Base-by-base conservation (phyloP, 1,284 basidiomycete genomes). In the Ganoderma lingzhi region DNA sequence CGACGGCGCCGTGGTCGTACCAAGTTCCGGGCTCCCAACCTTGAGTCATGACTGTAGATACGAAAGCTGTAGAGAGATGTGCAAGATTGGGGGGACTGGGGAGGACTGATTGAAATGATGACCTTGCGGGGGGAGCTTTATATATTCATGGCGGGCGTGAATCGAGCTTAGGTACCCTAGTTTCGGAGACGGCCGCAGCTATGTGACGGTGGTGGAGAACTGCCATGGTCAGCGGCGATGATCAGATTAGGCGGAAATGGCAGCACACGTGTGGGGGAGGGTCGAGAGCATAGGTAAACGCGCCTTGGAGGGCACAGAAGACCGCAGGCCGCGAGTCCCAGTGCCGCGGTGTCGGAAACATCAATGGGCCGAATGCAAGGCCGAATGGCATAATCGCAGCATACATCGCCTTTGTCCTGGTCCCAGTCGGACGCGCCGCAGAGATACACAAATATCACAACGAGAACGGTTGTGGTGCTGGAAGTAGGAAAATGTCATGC, bases 21-120 rank as follows among this genome's bases (percentile, higher is more conserved):
- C 85, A 77, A 58, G 84, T 88, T 64, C 89, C 90, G 59, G 90
- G 88, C 81, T 90, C 80, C 91, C 92, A 93, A 63, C 45, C 45
- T 48, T 71, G 71, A 67, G 81, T 78, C 88, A 90, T 78, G 68
- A 44, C 63, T 51, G n/a, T n/a, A 15, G 37, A 63, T 35, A n/a
- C 12, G 10, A n/a, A 53, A 14, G 48, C 12, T 28, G n/a, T 14
- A 23, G n/a, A 10, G 48, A 62, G 59, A 28, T 55, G 17, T 32
- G 28, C 12, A 41, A 23, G 12, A 42, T 30, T 30, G 51, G 61
- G 12, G 62, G 51, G 32, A 51, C 37, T 62, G 28, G 39, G 23
- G 42, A 44, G 12, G 42, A 0, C 51, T 17, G 51, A 60, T 14
- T 30, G 32, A 61, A 35, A 23, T 56, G 48, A 53, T n/a, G 60